Conservation (phyloP, 2,329 filamentous ascomycete genomes). For the Westerdykella ornata region DNA sequence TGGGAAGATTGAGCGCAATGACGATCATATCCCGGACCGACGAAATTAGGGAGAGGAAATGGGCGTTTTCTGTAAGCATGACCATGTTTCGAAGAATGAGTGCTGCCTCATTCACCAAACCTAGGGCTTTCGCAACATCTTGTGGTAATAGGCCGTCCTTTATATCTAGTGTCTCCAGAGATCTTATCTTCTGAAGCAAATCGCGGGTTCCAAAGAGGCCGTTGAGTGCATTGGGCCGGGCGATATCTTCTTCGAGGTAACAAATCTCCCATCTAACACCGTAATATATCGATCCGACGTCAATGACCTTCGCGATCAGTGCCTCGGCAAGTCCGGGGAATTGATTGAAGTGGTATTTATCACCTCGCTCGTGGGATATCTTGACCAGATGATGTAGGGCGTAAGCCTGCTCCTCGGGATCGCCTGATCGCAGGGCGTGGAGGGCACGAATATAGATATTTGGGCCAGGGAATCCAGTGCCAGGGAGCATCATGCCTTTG, state of each 20-base stretch:
- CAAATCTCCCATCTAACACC: constrained; percentile 73
- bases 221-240: constrained; percentile 51
- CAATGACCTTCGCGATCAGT: constrained; percentile 74
- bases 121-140: constrained; percentile 62
- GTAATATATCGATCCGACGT: constrained; percentile 73
- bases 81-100: constrained; percentile 93
- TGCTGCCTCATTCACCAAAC: constrained; percentile 76
- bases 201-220: constrained; percentile 61
- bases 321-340: constrained; percentile 85
- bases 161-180: constrained; percentile 51
- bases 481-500: constrained; percentile 54
- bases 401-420: constrained; percentile 81
- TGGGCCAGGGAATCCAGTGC: constrained; percentile 66
- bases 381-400: constrained; percentile 90
- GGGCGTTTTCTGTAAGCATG: constrained; percentile 82
- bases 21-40: constrained; percentile 75
- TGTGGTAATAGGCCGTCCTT: constrained; percentile 66
- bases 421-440: constrained; percentile 71
- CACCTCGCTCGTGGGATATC: constrained; percentile 88
- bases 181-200: constrained; percentile 64
- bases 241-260: constrained; percentile 52
- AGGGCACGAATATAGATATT: constrained; percentile 90
- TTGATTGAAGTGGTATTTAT: constrained; percentile 91
- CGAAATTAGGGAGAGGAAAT: constrained; percentile 67
- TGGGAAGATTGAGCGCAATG: constrained; percentile 71